Evolutionary conservation across 441 rosid genomes (phyloP).

Genomic region (Flueggea neowawraea): DNA sequence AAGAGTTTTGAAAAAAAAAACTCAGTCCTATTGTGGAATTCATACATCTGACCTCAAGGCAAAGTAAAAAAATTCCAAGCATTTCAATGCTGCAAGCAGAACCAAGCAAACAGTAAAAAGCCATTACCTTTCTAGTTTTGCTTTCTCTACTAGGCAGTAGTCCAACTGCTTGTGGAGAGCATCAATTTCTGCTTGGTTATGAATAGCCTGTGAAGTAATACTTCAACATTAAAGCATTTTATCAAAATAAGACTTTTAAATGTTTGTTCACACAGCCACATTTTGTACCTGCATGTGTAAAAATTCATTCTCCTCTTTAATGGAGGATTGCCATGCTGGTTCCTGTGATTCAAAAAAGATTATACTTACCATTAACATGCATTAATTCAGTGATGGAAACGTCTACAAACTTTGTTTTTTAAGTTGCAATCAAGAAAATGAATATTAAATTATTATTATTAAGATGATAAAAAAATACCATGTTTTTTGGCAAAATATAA

Average conservation of each 20-base stretch:
- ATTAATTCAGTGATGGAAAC: too few relatives aligned
- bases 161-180: conserved; percentile 63
- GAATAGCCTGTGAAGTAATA: conserved; percentile 53
- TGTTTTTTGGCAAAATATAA: too few relatives aligned
- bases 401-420: too few relatives aligned
- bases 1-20: background rate
- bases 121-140: conserved; percentile 65
- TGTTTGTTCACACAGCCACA: background rate
- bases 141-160: conserved; percentile 66
- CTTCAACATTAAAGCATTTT: background rate
- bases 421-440: too few relatives aligned
- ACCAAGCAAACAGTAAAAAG: conserved; percentile 2
- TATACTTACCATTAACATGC: too few relatives aligned
- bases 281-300: conserved; percentile 73
- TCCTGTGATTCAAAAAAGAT: conserved; percentile 25
- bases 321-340: conserved; percentile 44
- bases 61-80: background rate
- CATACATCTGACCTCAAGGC: too few relatives aligned
- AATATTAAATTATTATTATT: too few relatives aligned
- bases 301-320: conserved; percentile 86
- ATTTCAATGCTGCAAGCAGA: background rate
- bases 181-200: conserved; percentile 78
- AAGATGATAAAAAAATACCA: too few relatives aligned
- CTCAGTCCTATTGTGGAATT: too few relatives aligned
- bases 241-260: conserved; percentile 3